Evolutionary conservation across 2,329 filamentous ascomycete species (phyloP), one percentile per base, ranked within the genome.

Genomic region (Dryadomyces sulphureus): DNA sequence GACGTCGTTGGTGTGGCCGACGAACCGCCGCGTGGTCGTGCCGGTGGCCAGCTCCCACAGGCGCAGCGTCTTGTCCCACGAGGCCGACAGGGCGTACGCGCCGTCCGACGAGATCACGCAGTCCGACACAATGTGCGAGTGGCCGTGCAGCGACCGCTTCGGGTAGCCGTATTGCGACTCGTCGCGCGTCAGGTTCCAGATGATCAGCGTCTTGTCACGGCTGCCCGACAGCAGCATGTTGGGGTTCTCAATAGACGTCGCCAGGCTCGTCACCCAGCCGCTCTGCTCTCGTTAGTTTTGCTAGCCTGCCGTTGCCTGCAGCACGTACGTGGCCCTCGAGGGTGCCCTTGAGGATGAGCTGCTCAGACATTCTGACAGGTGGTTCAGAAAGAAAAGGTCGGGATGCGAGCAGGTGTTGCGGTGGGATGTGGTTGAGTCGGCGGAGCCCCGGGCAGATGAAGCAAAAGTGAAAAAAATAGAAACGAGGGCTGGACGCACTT

Each of bases 101-200:
- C 92, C 92, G 70, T 98, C 92, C 57, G 92, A 96, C 65, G 90
- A 96, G 79, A 98, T 98, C 60, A 98, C 92, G 75, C 92, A 96
- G 84, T 98, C 92, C 69, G 92, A 96, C 67, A 98, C 89, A 69
- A 98, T 98, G 83, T 98, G 92, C 56, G 89, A 95, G 80, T 98
- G 92, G 65, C 92, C 92, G 75, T 93, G 83, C 60, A 98, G 88
- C 66, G 87, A 93, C 73, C 92, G 84, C 82, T 98, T 96, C 65
- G 92, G 92, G 79, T 94, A 94, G 62, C 92, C 92, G 79, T 96
- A 98, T 66, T 86, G 83, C 67, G 81, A 81, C 75, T 96, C 92
- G 71, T 96, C 89, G 72, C 92, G 90, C 70, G 92, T 96, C 64
- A 98, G 79, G 80, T 95, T 94, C 92, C 92, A 98, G 81, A 98